Percentiles rank a stretch among this genome's conserved stretches.
phyloP scores from a whole-genome alignment of 1,284 basidiomycete genomes.

The Sporisorium scitamineum region DNA sequence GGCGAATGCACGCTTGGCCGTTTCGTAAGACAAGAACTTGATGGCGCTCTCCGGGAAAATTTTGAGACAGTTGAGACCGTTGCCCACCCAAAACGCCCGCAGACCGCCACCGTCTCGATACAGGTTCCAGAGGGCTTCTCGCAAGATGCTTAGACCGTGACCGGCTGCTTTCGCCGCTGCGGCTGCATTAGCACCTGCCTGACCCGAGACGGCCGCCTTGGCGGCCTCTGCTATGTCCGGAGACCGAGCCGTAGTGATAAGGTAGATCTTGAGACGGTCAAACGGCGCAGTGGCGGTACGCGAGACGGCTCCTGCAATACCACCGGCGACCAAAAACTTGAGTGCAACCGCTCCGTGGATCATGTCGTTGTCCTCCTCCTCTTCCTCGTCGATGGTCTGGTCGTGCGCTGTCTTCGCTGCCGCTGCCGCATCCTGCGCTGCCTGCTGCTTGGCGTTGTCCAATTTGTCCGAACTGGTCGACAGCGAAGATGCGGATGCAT shows the following conservation, averaged over 20 bases:
- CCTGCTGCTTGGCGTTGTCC: conserved; percentile 32
- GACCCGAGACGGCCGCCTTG: conserved; percentile 24
- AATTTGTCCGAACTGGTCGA: conserved; percentile 9
- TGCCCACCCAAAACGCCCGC: conserved; percentile 88
- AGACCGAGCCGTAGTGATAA: conserved; percentile 79
- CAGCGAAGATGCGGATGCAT: neutral
- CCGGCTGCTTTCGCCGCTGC: conserved; percentile 43
- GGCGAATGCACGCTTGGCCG: conserved; percentile 94
- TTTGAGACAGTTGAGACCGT: conserved; percentile 80
- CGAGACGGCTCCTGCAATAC: conserved; percentile 94
- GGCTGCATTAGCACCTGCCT: conserved; percentile 15
- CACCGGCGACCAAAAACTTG: conserved; percentile 92
- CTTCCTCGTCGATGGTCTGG: conserved; percentile 68
- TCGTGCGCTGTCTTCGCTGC: conserved; percentile 19
- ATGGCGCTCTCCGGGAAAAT: conserved; percentile 90
- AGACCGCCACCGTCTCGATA: conserved; percentile 83
- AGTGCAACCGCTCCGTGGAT: conserved; percentile 81
- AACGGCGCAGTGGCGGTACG: conserved; percentile 97
- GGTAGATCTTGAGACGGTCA: conserved; percentile 94
- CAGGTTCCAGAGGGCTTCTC: conserved; percentile 80
- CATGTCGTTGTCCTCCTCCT: conserved; percentile 75
- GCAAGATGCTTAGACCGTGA: conserved; percentile 74
- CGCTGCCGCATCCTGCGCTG: conserved; percentile 24
- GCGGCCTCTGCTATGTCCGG: conserved; percentile 25
- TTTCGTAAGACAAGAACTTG: conserved; percentile 97